Evolutionary conservation across 768 basidiomycete species (phyloP).

Genomic region (Russula vinacea): DNA sequence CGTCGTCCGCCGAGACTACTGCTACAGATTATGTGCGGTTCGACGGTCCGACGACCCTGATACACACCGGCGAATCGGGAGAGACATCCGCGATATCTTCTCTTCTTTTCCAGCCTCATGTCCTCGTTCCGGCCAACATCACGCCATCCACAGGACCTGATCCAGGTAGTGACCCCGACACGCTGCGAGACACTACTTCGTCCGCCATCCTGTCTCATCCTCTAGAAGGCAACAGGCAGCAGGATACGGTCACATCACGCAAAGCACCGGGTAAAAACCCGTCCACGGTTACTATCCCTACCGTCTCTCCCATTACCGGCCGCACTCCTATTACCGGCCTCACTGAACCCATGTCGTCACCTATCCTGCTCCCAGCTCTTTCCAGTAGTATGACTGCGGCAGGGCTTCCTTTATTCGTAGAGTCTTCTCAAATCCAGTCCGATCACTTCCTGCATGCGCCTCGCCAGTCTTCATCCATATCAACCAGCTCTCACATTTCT

Average conservation of each 20-base stretch:
- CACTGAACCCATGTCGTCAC: not conserved
- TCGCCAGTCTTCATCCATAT: no score
- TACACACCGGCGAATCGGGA: not conserved
- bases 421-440: no score
- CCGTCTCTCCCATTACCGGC: not conserved
- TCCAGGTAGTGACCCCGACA: not conserved
- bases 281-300: not conserved
- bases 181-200: not conserved
- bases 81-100: not conserved
- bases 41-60: not conserved
- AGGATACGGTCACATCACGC: not conserved
- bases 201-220: not conserved
- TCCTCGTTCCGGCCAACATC: not conserved
- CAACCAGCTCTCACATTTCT: no score
- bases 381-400: not conserved
- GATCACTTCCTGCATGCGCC: no score
- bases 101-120: not conserved
- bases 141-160: not conserved
- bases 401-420: not conserved
- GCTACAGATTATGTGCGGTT: not conserved
- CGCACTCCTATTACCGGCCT: not conserved
- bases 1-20: no score
- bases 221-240: not conserved
- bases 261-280: not conserved
- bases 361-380: not conserved